phyloP scores from a whole-genome alignment of 1,139 yeast species.

The Yamadazyma atlantica region DNA sequence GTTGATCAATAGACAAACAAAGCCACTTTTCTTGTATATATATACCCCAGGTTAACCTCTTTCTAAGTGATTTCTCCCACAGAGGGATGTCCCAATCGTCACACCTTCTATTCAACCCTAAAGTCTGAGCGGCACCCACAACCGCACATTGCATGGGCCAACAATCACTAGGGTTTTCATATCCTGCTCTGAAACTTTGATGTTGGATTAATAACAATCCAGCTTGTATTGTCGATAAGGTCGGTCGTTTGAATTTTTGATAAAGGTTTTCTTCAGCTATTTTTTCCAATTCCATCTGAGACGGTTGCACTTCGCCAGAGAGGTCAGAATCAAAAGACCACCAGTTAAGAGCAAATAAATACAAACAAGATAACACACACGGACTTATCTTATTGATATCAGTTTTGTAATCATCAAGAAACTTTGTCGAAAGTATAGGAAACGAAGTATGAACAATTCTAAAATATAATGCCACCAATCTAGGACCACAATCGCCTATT shows the following conservation, averaged over 20 bases:
- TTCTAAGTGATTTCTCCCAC: constrained; percentile 13
- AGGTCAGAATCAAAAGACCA: constrained; percentile 16
- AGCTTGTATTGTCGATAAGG: constrained; percentile 14
- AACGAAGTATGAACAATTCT: constrained; percentile 15
- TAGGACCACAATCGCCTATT: constrained; percentile 13
- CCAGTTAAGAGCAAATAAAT: constrained; percentile 17
- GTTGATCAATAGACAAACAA: constrained; percentile 14
- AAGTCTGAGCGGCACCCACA: constrained; percentile 12
- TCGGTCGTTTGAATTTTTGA: constrained; percentile 12
- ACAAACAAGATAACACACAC: constrained; percentile 13
- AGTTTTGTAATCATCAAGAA: constrained; percentile 9
- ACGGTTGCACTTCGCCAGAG: constrained; percentile 10
- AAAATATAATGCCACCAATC: constrained; percentile 13
- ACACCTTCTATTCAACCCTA: constrained; percentile 14
- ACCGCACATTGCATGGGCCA: constrained; percentile 16
- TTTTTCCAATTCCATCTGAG: constrained; percentile 12
- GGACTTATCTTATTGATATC: constrained; percentile 9
- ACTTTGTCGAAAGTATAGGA: constrained; percentile 12
- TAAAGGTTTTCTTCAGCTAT: constrained; percentile 13
- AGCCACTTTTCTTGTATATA: constrained; percentile 17
- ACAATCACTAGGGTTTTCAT: constrained; percentile 11
- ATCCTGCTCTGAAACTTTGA: constrained; percentile 14
- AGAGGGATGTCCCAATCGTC: constrained; percentile 9
- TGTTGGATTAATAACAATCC: constrained; percentile 16
- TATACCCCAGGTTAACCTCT: constrained; percentile 15